Base-by-base conservation (phyloP, 371 early-diverging fungal genomes). In the Gilbertella persicaria region DNA sequence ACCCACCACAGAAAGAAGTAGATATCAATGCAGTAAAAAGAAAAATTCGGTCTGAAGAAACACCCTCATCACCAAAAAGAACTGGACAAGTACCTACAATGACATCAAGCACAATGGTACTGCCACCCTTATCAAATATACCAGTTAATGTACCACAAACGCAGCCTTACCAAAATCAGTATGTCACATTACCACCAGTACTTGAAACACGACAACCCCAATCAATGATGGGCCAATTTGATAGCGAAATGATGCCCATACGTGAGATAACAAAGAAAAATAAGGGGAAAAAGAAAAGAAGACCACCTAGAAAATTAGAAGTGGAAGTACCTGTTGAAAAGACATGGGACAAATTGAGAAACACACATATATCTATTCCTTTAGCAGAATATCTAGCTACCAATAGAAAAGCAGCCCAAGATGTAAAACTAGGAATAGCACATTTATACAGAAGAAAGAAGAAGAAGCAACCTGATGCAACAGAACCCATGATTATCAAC, bases 271-370 rank as follows among this genome's bases (percentile, higher is more conserved):
- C 33, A 8, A 30, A 8, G 33, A 8, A 30, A 6, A 6, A 30
- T 8, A 6, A 30, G 33, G 8, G 13, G 7, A 29, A 0, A 17
- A 5, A 13, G 46, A 12, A 33, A 9, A 19, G n/a, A 35, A 21
- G 19, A 17, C 17, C 30, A 16, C 16, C 3, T 25, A 33, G 17
- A 17, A 13, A 7, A 25, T 4, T 13, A 2, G 6, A 5, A 23
- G 28, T 21, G 10, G 16, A 50, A 19, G 35, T 46, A 9, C 20
- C 16, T 10, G 12, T 17, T 7, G 48, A 48, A 37, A 13, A 21
- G 2, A 38, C 50, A 16, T 50, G 50, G 50, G 41, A 50, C 16
- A 50, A 50, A 21, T 26, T 50, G 13, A 28, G 16, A 6, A 50
- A 26, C 7, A 50, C 50, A 12, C 24, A 13, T 5, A 16, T 50